Conservation (phyloP, 2,329 filamentous ascomycete species). For the Diaporthe batatas region DNA sequence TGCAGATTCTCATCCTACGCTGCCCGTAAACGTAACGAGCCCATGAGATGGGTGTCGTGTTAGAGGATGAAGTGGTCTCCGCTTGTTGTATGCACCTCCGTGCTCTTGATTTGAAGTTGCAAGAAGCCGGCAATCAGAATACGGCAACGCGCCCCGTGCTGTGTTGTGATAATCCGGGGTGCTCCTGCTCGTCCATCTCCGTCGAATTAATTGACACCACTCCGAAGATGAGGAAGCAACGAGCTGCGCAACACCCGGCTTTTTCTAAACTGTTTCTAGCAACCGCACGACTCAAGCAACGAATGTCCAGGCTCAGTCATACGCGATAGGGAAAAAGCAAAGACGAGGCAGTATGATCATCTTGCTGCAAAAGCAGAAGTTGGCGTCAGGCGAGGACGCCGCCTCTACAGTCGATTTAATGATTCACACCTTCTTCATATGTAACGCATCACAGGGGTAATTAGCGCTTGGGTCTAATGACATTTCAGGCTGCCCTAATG, state of each 20-base stretch:
- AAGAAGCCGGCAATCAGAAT: neutral
- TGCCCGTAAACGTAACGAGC: neutral
- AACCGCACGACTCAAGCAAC: neutral
- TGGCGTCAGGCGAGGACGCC: neutral
- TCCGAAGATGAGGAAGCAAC: neutral
- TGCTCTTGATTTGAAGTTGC: too few species aligned
- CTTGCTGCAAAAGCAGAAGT: neutral
- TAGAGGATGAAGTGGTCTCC: too few species aligned
- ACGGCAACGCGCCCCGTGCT: neutral
- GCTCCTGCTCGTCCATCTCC: neutral
- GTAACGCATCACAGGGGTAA: neutral
- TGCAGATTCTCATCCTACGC: neutral
- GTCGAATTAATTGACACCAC: neutral
- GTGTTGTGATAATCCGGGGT: neutral
- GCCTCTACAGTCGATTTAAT: too few species aligned
- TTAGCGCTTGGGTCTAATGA: neutral
- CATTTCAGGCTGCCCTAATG: neutral
- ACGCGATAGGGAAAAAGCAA: neutral
- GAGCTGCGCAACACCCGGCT: conserved; percentile 8
- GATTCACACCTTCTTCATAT: neutral
- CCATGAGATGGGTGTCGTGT: neutral
- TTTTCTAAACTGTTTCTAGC: neutral
- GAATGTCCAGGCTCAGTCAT: neutral
- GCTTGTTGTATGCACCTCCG: neutral
- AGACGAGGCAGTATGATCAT: neutral